phyloP scores from a whole-genome alignment of 1,139 yeast genomes.

The Insectozyma bohioensis region DNA sequence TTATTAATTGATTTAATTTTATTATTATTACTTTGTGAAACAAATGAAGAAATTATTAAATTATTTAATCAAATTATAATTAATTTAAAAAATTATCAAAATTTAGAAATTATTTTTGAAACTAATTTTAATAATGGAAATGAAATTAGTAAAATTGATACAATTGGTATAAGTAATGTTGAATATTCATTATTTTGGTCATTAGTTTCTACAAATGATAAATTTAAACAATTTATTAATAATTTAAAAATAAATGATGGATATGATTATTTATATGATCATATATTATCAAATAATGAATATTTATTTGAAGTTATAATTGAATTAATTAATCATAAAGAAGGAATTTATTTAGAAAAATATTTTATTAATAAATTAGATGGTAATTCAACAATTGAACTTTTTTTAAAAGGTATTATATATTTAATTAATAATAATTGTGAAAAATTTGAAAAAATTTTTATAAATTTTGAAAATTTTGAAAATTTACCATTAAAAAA shows the following conservation, averaged over 20 bases:
- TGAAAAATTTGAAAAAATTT: conserved; percentile 22
- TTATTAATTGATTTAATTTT: conserved; percentile 26
- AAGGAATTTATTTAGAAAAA: conserved; percentile 24
- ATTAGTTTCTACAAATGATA: conserved; percentile 19
- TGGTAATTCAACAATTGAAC: conserved; percentile 13
- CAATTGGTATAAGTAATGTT: conserved; percentile 15
- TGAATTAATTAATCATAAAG: conserved; percentile 32
- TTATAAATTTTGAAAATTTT: conserved; percentile 20
- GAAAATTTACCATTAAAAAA: conserved; percentile 10
- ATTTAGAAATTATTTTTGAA: conserved; percentile 28
- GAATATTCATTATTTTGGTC: conserved; percentile 31
- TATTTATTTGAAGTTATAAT: conserved; percentile 31
- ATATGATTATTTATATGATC: conserved; percentile 24
- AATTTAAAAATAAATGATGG: conserved; percentile 23
- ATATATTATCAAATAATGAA: conserved; percentile 18
- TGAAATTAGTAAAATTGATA: conserved; percentile 13
- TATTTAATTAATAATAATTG: conserved; percentile 32
- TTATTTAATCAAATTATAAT: conserved; percentile 27
- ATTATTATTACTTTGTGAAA: conserved; percentile 33
- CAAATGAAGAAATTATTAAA: conserved; percentile 25
- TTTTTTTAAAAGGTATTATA: conserved; percentile 36
- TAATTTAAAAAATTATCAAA: conserved; percentile 24
- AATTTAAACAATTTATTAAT: conserved; percentile 22
- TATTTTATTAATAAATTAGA: conserved; percentile 24
- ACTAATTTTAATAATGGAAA: conserved; percentile 21